phyloP scores from a whole-genome alignment of 805 yeast genomes.

The Saccharomyces eubayanus region DNA sequence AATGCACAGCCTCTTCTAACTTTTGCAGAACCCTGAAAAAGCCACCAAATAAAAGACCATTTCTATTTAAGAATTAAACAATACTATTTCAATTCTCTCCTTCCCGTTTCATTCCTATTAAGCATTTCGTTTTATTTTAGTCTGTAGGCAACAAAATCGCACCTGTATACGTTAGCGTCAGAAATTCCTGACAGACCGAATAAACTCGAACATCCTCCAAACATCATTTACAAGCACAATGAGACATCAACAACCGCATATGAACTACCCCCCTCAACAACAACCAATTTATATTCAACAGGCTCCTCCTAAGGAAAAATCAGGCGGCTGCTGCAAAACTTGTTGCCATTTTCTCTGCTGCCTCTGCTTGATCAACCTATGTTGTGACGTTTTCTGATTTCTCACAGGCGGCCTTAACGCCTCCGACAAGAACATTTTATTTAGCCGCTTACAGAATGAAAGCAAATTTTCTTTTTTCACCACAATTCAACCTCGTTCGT shows the following conservation, averaged over 20 bases:
- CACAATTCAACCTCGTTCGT: not conserved
- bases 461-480: not conserved
- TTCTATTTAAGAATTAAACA: not conserved
- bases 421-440: not conserved
- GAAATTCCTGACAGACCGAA: not conserved
- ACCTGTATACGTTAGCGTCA: not conserved
- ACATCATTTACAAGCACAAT: not conserved
- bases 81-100: not conserved
- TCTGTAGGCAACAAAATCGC: not conserved
- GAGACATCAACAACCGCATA: not conserved
- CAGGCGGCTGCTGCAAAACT: slow-evolving; percentile 10
- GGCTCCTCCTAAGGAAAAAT: slow-evolving; percentile 7
- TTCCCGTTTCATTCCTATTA: not conserved
- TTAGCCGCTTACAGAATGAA: not conserved
- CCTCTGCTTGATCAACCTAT: slow-evolving; percentile 11
- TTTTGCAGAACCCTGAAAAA: not conserved
- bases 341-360: slow-evolving; percentile 11
- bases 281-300: slow-evolving; percentile 14
- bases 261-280: slow-evolving; percentile 5
- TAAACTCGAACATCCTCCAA: not conserved
- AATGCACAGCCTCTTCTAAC: not conserved
- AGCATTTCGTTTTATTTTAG: too few relatives aligned
- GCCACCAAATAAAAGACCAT: not conserved
- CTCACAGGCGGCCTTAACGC: not conserved
- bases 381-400: slow-evolving; percentile 5